Conservation (phyloP, 2,329 filamentous ascomycete genomes). For the Diaporthe velutina region DNA sequence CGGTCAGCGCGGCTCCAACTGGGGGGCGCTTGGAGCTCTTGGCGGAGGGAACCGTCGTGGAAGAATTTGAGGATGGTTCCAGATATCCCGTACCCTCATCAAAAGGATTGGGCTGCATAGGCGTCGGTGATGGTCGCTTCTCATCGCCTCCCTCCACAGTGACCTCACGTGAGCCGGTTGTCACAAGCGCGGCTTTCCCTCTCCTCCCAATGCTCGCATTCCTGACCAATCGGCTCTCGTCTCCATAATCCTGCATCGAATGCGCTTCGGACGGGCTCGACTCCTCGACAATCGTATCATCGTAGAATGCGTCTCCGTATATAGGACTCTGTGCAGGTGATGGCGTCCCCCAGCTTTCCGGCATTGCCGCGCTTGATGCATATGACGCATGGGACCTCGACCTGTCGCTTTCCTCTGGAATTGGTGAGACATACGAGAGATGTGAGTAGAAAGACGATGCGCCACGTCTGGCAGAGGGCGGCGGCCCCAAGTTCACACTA, state of each 20-base stretch:
- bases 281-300: slow-evolving; percentile 63
- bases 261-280: slow-evolving; percentile 41
- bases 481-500: slow-evolving; percentile 69
- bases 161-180: slow-evolving; percentile 42
- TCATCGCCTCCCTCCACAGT: slow-evolving; percentile 45
- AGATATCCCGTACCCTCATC: slow-evolving; percentile 60
- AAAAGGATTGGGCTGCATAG: slow-evolving; percentile 55
- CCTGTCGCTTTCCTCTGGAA: slow-evolving; percentile 77
- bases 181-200: slow-evolving; percentile 69
- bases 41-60: slow-evolving; percentile 54
- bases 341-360: slow-evolving; percentile 72
- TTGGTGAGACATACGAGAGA: slow-evolving; percentile 78
- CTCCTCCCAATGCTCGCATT: slow-evolving; percentile 73
- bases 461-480: slow-evolving; percentile 70
- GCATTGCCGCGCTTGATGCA: slow-evolving; percentile 80
- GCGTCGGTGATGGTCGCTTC: slow-evolving; percentile 52
- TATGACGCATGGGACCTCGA: slow-evolving; percentile 73
- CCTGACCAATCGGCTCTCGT: slow-evolving; percentile 70
- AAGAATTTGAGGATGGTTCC: slow-evolving; percentile 61
- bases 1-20: slow-evolving; percentile 49
- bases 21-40: slow-evolving; percentile 44
- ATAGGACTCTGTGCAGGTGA: slow-evolving; percentile 60
- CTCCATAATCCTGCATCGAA: slow-evolving; percentile 55
- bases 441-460: slow-evolving; percentile 76
- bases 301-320: slow-evolving; percentile 63